Evolutionary conservation across 2,329 filamentous ascomycete species (phyloP), one percentile per base, ranked within the genome.

Genomic region (Pseudogymnoascus pannorum): DNA sequence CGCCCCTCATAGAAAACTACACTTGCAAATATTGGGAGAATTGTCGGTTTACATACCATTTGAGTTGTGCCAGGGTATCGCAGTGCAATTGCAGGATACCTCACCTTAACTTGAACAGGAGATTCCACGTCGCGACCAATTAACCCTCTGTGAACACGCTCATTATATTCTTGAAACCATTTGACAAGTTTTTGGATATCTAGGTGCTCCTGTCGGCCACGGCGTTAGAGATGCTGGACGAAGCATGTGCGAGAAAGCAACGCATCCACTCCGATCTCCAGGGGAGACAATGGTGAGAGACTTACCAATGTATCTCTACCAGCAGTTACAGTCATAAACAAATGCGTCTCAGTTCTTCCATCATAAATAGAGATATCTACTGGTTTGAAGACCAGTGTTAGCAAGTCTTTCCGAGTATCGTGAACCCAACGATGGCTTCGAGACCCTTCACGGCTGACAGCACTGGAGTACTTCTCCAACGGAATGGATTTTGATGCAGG

Each of bases 261-360:
- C 26, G 5, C 16, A 29, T 54, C 16, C 9, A 18, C 5, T 20
- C 26, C n/a, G 12, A 31, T 54, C 16, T 7, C 26, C 26, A 2
- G 24, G 5, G 9, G 14, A 33, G 6, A n/a, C 20, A 12, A n/a
- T 26, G 38, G 24, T 7, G 26, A 42, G 58, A 60, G 6, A 16
- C 70, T 67, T 76, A 80, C 78, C 70, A 78, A 67, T 60, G 75
- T 66, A 59, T 75, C 72, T 12, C 70, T 72, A 18, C 75, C 75
- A 62, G 75, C 74, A 12, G 73, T 65, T 26, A 80, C 67, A 67
- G 73, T 74, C 67, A 78, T 67, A 11, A 74, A 63, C 7, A 66
- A 54, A 29, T 64, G 64, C 26, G 61, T 64, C 16, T 61, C 62
- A 59, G 63, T 58, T 14, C 64, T 66, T 16, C 66, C 68, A 33